A percentile compares a stretch with the other conserved stretches of the same genome.
phyloP scores from a whole-genome alignment of 164 flowering plant species.

The Stephania japonica region DNA sequence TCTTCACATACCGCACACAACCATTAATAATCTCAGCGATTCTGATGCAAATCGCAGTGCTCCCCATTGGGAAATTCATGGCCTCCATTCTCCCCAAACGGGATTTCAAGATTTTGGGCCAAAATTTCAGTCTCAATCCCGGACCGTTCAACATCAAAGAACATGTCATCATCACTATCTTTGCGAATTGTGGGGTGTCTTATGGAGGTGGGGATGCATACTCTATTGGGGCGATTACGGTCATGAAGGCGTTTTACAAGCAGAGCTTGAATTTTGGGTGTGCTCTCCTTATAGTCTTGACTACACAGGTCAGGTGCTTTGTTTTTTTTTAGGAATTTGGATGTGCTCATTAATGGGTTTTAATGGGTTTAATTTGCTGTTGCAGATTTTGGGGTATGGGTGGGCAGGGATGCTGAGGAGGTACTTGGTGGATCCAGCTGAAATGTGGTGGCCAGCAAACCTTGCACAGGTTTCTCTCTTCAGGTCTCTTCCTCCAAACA shows the following conservation, averaged over 20 bases:
- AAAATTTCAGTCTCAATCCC: slow-evolving; percentile 61
- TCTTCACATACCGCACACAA: slow-evolving; percentile 83
- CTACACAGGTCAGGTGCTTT: slow-evolving; percentile 54
- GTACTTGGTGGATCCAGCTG: slow-evolving; percentile 77
- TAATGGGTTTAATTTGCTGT: neutral
- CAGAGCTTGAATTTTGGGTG: slow-evolving; percentile 59
- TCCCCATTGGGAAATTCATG: slow-evolving; percentile 87
- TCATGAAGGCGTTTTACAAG: slow-evolving; percentile 84
- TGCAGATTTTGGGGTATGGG: slow-evolving; percentile 86
- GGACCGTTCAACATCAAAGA: slow-evolving; percentile 95
- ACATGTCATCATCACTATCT: slow-evolving; percentile 90
- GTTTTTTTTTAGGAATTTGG: too few relatives aligned
- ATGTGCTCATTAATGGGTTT: neutral
- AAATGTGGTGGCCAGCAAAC: slow-evolving; percentile 98
- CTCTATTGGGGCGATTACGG: slow-evolving; percentile 78
- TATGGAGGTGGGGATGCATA: slow-evolving; percentile 89
- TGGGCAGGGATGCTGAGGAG: slow-evolving; percentile 92
- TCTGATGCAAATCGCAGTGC: slow-evolving; percentile 69
- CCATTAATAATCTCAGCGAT: slow-evolving; percentile 78
- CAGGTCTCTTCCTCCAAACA: slow-evolving; percentile 33
- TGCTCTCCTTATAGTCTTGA: slow-evolving; percentile 62
- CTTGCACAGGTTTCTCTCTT: slow-evolving; percentile 92
- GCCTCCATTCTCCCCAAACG: slow-evolving; percentile 57
- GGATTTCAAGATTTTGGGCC: slow-evolving; percentile 31
- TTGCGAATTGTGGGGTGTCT: slow-evolving; percentile 82